A percentile compares a stretch with the other conserved stretches of the same genome.
Evolutionary conservation across 2,329 filamentous ascomycete species (phyloP).

Genomic region (Thielaviopsis cerberus): DNA sequence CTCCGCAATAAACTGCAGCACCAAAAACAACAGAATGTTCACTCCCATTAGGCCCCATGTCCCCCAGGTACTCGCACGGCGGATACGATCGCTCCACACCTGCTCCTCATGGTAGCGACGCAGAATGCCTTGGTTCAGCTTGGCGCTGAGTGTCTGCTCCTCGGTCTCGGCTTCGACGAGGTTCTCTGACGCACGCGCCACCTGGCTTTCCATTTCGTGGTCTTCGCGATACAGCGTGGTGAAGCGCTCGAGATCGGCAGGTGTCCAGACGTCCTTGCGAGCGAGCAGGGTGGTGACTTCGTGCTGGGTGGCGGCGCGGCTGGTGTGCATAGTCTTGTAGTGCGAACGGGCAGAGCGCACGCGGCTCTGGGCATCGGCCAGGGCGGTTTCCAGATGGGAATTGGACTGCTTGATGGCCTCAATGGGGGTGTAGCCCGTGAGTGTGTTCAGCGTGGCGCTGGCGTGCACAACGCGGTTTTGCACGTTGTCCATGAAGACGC

Average conservation of each 20-base stretch:
- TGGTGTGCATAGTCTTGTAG: constrained; percentile 69
- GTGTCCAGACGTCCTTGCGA: constrained; percentile 81
- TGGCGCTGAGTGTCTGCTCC: constrained; percentile 56
- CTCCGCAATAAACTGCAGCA: constrained; percentile 77
- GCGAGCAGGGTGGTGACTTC: constrained; percentile 90
- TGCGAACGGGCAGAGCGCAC: constrained; percentile 54
- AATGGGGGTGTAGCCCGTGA: constrained; percentile 87
- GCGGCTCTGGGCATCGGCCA: constrained; percentile 38
- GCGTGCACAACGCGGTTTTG: constrained; percentile 72
- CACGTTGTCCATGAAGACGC: constrained; percentile 67
- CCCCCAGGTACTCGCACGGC: constrained; percentile 91
- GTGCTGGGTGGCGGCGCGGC: constrained; percentile 74
- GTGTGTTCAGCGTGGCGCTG: constrained; percentile 74
- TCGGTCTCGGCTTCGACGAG: constrained; percentile 60
- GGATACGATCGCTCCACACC: constrained; percentile 96
- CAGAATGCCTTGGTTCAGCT: constrained; percentile 66
- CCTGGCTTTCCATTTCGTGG: constrained; percentile 78
- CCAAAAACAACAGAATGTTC: constrained; percentile 74
- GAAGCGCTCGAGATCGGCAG: constrained; percentile 79
- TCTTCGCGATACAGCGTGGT: constrained; percentile 81
- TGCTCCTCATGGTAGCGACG: constrained; percentile 96
- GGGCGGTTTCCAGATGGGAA: constrained; percentile 40
- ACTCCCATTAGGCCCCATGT: constrained; percentile 97
- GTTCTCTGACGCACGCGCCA: constrained; percentile 50
- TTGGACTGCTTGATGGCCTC: constrained; percentile 71